Conservation (phyloP, 352 stramenopile genomes). For the Globisporangium splendens region DNA sequence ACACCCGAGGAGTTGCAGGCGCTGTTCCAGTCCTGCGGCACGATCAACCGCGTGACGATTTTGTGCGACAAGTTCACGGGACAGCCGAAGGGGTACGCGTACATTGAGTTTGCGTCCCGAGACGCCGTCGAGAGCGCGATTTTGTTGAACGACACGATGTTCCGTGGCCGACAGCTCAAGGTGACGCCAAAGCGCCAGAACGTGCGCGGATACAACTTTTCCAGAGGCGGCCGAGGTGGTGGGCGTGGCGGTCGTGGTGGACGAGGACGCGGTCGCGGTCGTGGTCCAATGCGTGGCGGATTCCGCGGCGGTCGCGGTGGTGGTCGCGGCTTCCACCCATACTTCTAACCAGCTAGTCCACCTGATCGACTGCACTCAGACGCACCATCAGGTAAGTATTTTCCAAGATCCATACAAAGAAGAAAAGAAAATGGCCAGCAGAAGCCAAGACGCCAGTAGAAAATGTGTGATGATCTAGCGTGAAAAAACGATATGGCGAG, state of each 20-base stretch:
- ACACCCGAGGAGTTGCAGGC: slow-evolving; percentile 95
- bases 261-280: slow-evolving; percentile 38
- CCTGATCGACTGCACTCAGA: not conserved
- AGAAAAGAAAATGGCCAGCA: slow-evolving; percentile 9
- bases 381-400: slow-evolving; percentile 9
- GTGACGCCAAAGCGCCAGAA: slow-evolving; percentile 86
- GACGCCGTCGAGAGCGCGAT: slow-evolving; percentile 87
- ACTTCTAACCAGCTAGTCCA: slow-evolving; percentile 30
- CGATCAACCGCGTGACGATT: slow-evolving; percentile 97
- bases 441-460: not conserved
- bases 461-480: not conserved
- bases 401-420: slow-evolving; percentile 11
- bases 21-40: slow-evolving; percentile 96
- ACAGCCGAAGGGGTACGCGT: slow-evolving; percentile 93
- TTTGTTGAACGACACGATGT: slow-evolving; percentile 91
- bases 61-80: slow-evolving; percentile 97
- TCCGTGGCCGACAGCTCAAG: slow-evolving; percentile 90
- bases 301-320: slow-evolving; percentile 68
- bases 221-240: slow-evolving; percentile 49
- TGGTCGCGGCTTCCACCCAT: slow-evolving; percentile 71
- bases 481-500: slow-evolving; percentile 10
- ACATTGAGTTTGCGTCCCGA: slow-evolving; percentile 91
- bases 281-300: slow-evolving; percentile 48
- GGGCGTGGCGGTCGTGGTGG: slow-evolving; percentile 38
- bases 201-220: slow-evolving; percentile 72